Base-by-base conservation (phyloP, 345 rosid species). In the Linum tenue region DNA sequence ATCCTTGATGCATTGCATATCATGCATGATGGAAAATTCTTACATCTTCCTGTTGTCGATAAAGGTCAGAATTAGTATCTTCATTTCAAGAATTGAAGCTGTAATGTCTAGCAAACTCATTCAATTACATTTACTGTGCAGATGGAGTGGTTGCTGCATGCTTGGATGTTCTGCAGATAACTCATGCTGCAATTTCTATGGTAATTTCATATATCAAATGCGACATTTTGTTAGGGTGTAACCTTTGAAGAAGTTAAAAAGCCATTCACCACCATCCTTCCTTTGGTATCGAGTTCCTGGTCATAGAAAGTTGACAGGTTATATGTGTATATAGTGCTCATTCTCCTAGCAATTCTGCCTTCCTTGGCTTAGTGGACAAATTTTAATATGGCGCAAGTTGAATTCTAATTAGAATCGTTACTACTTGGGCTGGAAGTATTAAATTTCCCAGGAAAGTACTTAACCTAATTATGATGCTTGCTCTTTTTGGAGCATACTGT, bases 21-120 rank as follows among this genome's bases (percentile, higher is more conserved):
- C 63, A 95, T 91, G 99, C 98, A 95, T 75, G 98, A 89, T 39
- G 97, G 98, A 59, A 95, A 95, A 80, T 91, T 95, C 72, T 78
- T 95, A 62, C 99, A 95, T 80, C 97, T 95, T 70, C 99, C 99
- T 1, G 88, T 95, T 38, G 35, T 89, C 37, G 96, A 89, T 68
- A 89, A 81, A 82, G 92, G 96, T 86, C 50, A 62, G 73, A 62
- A 42, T 38, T 65, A 22, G 31, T 22, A 22, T 22, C 31, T 31
- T 64, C 10, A 10, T 39, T 53, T 63, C n/a, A 36, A 37, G 41
- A 5, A 0, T 37, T 44, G 3, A 4, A 56, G 2, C 72, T 60
- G 16, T 2, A 57, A 57, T 17, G 37, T 15, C 2, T 60, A 3
- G 42, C 41, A 58, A 42, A 42, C 12, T 53, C 31, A 39, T 36